A percentile compares a stretch with the other conserved stretches of the same genome.
phyloP scores from a whole-genome alignment of 352 stramenopile species.

The Globisporangium solare region DNA sequence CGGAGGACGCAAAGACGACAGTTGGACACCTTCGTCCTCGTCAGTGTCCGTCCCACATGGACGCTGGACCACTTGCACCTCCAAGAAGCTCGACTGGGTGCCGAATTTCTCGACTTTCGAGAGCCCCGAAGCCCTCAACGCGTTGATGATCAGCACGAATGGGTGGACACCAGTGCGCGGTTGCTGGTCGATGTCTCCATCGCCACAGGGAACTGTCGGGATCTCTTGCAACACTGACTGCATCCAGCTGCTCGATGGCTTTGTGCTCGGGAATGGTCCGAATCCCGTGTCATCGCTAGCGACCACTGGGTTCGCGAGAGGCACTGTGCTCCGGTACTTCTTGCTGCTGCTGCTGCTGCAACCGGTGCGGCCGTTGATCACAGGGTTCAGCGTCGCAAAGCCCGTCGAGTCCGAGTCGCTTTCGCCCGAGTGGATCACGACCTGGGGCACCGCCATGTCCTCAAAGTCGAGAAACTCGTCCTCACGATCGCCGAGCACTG shows the following conservation, averaged over 20 bases:
- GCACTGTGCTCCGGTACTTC: conserved; percentile 4
- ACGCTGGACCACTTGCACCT: conserved; percentile 37
- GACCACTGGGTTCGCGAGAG: conserved; percentile 1
- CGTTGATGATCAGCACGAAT: conserved; percentile 49
- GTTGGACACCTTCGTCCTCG: conserved; percentile 9
- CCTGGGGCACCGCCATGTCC: conserved; percentile 32
- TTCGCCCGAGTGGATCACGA: conserved; percentile 73
- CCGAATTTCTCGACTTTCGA: conserved; percentile 73
- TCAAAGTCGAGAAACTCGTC: conserved; percentile 12
- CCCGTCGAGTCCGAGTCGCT: conserved; percentile 49
- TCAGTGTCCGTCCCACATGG: conserved; percentile 8
- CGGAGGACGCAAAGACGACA: conserved; percentile 9
- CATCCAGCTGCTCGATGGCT: conserved; percentile 12
- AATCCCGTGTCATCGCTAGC: too few species aligned
- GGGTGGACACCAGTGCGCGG: conserved; percentile 5
- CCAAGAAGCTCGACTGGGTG: conserved; percentile 65
- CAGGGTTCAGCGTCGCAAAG: conserved; percentile 64
- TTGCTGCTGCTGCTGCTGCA: not conserved
- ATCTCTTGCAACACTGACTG: conserved; percentile 44
- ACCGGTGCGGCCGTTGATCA: conserved; percentile 25
- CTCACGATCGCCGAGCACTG: too few species aligned
- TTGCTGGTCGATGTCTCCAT: conserved; percentile 4
- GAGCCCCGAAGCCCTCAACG: conserved; percentile 49
- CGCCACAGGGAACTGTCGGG: conserved; percentile 13
- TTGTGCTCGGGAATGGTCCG: too few species aligned